These are phyloP conservation scores for Beauveria pseudobassiana DNA, from an alignment of 2,329 filamentous ascomycete species.

Conservation along the genomic window DNA sequence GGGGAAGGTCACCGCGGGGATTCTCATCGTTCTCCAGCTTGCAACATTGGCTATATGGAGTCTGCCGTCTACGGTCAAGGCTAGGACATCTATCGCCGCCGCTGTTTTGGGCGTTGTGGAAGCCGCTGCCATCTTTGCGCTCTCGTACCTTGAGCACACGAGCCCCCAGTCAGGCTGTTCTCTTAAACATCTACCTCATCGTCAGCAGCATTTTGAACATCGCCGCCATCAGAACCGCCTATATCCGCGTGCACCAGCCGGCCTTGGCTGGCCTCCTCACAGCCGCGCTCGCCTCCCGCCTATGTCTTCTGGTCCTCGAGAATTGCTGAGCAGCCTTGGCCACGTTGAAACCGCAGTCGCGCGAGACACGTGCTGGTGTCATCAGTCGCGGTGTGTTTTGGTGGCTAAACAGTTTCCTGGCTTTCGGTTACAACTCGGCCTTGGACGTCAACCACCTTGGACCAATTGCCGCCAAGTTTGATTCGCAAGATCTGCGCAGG, in stretches of 20 bases:
- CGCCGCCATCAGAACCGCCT: conserved; percentile 25
- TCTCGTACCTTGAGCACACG: conserved; percentile 29
- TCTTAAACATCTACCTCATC: conserved; percentile 26
- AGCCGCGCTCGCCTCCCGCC: conserved; percentile 20
- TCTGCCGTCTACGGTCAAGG: conserved; percentile 15
- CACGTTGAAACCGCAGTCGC: conserved; percentile 16
- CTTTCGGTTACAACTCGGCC: conserved; percentile 17
- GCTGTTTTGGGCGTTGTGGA: conserved; percentile 21
- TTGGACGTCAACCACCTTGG: conserved; percentile 21
- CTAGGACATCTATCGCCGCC: conserved; percentile 23
- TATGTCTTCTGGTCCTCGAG: conserved; percentile 23
- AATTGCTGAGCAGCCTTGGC: conserved; percentile 14
- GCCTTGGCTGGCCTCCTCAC: conserved; percentile 22
- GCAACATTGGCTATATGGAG: conserved; percentile 22
- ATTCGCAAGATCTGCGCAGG: conserved; percentile 16
- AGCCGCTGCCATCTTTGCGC: conserved; percentile 17
- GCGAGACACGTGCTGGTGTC: conserved; percentile 26
- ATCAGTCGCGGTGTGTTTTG: conserved; percentile 28
- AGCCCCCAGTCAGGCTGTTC: conserved; percentile 23
- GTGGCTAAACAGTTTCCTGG: conserved; percentile 28
- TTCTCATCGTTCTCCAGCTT: conserved; percentile 16
- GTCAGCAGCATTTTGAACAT: conserved; percentile 26
- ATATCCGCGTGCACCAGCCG: conserved; percentile 20
- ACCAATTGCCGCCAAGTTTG: conserved; percentile 22
- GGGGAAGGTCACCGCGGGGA: not conserved